phyloP scores from a whole-genome alignment of 768 basidiomycete species.

The Pholiota microspora region DNA sequence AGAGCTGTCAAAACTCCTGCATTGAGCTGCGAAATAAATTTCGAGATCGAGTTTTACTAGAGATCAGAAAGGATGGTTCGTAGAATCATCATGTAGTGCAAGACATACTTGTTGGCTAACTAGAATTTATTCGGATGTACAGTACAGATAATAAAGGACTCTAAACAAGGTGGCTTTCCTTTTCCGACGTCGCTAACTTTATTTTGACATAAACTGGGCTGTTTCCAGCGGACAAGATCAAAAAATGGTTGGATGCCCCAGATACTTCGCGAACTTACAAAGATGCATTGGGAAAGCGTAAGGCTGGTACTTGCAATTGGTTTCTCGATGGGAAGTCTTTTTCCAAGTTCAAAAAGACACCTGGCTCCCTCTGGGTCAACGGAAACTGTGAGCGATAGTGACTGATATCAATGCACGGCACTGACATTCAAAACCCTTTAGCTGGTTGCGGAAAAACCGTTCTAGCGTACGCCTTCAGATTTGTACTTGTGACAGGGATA shows the following conservation, averaged over 20 bases:
- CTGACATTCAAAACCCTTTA: not conserved
- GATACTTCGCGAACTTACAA: not conserved
- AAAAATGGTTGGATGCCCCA: not conserved
- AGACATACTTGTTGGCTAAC: too few species aligned
- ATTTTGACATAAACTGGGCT: not conserved
- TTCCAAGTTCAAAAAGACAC: not conserved
- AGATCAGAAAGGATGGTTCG: not conserved
- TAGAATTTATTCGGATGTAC: too few species aligned
- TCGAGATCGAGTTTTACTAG: not conserved
- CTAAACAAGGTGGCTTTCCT: not conserved
- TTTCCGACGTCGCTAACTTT: not conserved
- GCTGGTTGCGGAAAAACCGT: not conserved
- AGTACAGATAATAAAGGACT: not conserved
- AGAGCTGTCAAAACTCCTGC: not conserved
- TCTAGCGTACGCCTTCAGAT: too few species aligned
- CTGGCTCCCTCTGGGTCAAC: not conserved
- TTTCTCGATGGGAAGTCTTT: not conserved
- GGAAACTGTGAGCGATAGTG: too few species aligned
- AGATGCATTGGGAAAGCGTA: not conserved
- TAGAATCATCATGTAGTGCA: too few species aligned
- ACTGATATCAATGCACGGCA: not conserved
- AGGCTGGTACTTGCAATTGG: not conserved
- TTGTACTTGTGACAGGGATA: too few species aligned
- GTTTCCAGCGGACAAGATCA: not conserved
- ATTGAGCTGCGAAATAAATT: not conserved